Conservation (phyloP, 495 filamentous ascomycete genomes). For the Entonaema liquescens region DNA sequence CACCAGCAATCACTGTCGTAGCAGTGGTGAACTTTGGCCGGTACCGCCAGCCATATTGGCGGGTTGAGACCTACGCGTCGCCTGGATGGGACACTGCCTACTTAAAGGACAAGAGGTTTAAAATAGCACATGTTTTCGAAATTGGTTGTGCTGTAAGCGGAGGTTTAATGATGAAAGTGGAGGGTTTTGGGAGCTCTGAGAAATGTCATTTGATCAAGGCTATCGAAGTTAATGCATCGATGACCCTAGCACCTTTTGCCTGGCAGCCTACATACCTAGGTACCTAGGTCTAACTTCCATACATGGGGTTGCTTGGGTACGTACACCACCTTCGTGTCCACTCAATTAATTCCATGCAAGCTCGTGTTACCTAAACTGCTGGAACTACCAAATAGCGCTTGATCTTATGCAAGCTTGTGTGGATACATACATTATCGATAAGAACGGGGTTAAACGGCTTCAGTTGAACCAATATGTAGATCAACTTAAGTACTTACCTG, state of each 20-base stretch:
- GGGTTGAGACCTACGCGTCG: slow-evolving; percentile 6
- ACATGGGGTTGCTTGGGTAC: not conserved
- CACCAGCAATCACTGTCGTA: slow-evolving; percentile 82
- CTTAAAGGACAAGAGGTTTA: slow-evolving; percentile 4
- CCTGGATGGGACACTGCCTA: slow-evolving; percentile 15
- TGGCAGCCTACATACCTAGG: too few species aligned
- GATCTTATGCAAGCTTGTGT: slow-evolving; percentile 22
- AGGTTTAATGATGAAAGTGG: slow-evolving; percentile 18
- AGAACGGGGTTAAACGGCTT: slow-evolving; percentile 12
- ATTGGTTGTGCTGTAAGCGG: slow-evolving; percentile 12
- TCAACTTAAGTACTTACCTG: not conserved
- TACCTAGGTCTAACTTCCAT: too few species aligned
- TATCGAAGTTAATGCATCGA: not conserved
- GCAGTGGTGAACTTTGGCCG: slow-evolving; percentile 80
- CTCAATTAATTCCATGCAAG: not conserved
- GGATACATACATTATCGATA: slow-evolving; percentile 28
- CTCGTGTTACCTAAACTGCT: not conserved
- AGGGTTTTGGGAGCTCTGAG: slow-evolving; percentile 20
- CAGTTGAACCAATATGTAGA: not conserved
- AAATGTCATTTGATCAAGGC: slow-evolving; percentile 36
- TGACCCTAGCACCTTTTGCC: not conserved
- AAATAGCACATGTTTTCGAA: slow-evolving; percentile 20
- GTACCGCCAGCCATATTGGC: slow-evolving; percentile 69
- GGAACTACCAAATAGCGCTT: too few species aligned
- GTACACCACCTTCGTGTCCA: not conserved